Conservation (phyloP, 2,329 filamentous ascomycete genomes). For the Penicillium thymicola region DNA sequence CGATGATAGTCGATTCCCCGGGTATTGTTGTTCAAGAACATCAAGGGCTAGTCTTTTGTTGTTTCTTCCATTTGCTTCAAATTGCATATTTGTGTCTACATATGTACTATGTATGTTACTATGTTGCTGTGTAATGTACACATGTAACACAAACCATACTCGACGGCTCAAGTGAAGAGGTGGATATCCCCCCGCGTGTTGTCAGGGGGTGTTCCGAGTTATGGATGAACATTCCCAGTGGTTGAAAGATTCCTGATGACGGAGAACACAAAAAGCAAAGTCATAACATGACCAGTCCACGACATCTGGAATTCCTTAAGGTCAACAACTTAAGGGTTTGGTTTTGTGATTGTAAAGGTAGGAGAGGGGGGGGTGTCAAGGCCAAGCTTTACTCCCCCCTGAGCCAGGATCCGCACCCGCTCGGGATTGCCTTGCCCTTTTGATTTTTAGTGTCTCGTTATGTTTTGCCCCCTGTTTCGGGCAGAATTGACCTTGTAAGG, state of each 20-base stretch:
- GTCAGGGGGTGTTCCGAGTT: constrained; percentile 8
- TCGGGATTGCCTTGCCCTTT: neutral
- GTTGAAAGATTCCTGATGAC: constrained; percentile 19
- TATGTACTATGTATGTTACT: too few relatives aligned
- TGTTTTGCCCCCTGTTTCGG: neutral
- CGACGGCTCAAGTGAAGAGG: neutral
- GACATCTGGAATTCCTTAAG: neutral
- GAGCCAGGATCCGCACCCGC: constrained; percentile 5
- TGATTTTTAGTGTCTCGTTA: neutral
- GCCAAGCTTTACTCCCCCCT: constrained; percentile 19
- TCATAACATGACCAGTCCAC: neutral
- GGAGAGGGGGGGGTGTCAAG: neutral
- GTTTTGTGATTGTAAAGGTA: neutral
- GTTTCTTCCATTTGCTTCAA: neutral
- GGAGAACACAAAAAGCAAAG: neutral
- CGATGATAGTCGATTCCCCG: neutral
- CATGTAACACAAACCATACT: neutral
- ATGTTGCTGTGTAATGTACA: neutral
- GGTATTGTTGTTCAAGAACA: neutral
- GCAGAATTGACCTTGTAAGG: neutral
- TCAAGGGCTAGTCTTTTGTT: too few relatives aligned
- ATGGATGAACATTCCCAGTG: constrained; percentile 22
- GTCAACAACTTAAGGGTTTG: neutral
- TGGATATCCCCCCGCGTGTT: neutral
- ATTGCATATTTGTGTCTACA: neutral